phyloP scores from a whole-genome alignment of 495 filamentous ascomycete species.

The Penicillium soppii region DNA sequence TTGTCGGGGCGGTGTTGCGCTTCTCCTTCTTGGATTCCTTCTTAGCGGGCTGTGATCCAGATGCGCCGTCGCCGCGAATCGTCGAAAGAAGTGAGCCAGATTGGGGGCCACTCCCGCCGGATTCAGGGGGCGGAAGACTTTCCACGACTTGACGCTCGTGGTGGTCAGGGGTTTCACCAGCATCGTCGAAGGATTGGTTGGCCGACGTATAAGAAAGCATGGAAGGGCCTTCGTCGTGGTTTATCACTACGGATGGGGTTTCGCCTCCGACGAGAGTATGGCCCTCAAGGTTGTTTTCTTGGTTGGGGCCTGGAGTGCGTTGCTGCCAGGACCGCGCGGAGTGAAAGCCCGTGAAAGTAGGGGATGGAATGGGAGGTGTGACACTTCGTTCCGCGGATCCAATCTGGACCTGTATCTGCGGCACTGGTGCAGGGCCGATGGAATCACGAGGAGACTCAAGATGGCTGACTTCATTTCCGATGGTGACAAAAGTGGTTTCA shows the following conservation, averaged over 20 bases:
- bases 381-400: constrained; percentile 14
- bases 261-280: constrained; percentile 27
- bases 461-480: constrained; percentile 14
- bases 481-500: constrained; percentile 24
- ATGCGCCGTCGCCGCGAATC: not conserved
- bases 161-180: not conserved
- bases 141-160: constrained; percentile 25
- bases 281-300: constrained; percentile 22
- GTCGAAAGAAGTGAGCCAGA: constrained; percentile 17
- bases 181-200: constrained; percentile 16
- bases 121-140: not conserved
- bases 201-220: constrained; percentile 20
- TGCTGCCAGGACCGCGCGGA: constrained; percentile 25
- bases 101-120: constrained; percentile 5
- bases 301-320: constrained; percentile 7
- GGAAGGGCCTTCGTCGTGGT: constrained; percentile 16
- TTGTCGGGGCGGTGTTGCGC: not conserved
- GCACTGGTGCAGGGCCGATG: constrained; percentile 7
- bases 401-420: constrained; percentile 7
- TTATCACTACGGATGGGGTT: constrained; percentile 10
- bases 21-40: not conserved
- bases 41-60: not conserved
- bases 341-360: constrained; percentile 26
- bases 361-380: constrained; percentile 19
- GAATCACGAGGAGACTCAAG: constrained; percentile 9